These are phyloP conservation scores for Dendrobium catenatum DNA, from an alignment of 106 monocot species.

Conservation along the genomic window DNA sequence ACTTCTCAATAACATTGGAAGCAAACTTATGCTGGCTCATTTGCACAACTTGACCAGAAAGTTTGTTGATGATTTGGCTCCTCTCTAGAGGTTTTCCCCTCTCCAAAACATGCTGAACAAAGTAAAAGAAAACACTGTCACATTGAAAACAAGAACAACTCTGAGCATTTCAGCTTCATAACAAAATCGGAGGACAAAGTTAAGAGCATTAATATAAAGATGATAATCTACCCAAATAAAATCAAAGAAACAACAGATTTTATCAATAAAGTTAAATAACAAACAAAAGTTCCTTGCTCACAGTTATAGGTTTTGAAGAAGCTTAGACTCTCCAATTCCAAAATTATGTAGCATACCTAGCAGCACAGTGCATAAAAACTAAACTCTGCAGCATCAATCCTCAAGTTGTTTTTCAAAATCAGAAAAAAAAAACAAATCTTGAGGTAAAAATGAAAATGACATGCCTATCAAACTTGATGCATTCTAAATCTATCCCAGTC, in stretches of 20 bases:
- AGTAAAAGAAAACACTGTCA: conserved; percentile 5
- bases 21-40: conserved; percentile 98
- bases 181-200: background rate
- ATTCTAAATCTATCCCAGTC: too few species aligned
- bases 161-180: background rate
- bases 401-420: background rate
- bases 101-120: conserved; percentile 62
- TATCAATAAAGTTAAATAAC: background rate
- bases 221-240: background rate
- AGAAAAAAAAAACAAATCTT: background rate
- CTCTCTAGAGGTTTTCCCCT: conserved; percentile 54
- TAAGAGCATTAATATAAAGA: background rate
- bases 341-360: background rate
- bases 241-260: background rate
- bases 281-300: background rate
- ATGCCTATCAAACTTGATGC: too few species aligned
- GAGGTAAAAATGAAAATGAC: background rate
- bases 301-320: background rate
- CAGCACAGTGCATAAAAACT: background rate
- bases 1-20: conserved; percentile 94
- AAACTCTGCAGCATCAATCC: background rate
- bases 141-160: background rate
- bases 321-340: background rate
- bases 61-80: conserved; percentile 74
- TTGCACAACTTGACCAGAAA: conserved; percentile 77